A percentile compares a stretch with the other conserved stretches of the same genome.
phyloP scores from a whole-genome alignment of 345 rosid genomes.

The Murraya paniculata region DNA sequence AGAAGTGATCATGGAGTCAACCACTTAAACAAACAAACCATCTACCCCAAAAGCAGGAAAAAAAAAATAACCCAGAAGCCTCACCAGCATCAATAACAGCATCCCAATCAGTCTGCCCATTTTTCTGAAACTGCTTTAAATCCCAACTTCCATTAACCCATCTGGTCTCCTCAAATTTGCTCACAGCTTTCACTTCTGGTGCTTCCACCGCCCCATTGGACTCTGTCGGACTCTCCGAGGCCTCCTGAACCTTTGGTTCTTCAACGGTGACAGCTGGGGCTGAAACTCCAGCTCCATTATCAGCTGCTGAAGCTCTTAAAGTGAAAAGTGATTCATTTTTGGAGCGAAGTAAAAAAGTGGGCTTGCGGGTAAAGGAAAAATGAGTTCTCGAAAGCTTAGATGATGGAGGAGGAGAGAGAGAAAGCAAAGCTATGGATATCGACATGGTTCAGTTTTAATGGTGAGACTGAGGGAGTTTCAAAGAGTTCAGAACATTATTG shows the following conservation, averaged over 20 bases:
- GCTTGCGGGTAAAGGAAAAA: conserved; percentile 24
- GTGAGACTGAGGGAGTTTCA: neutral
- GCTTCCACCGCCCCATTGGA: conserved; percentile 39
- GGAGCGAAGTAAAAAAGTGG: conserved; percentile 33
- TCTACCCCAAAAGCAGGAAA: neutral
- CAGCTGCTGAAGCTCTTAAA: conserved; percentile 40
- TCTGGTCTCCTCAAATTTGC: conserved; percentile 55
- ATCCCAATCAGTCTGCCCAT: conserved; percentile 79
- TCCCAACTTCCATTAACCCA: conserved; percentile 98
- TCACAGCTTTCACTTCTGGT: conserved; percentile 24
- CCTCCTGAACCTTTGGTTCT: conserved; percentile 29
- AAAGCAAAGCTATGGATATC: conserved; percentile 54
- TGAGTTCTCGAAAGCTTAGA: conserved; percentile 36
- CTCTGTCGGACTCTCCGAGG: conserved; percentile 13
- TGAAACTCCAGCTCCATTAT: conserved; percentile 51
- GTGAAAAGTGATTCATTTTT: conserved; percentile 1
- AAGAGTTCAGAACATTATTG: conserved; percentile 10
- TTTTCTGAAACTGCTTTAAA: conserved; percentile 64
- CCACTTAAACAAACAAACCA: neutral
- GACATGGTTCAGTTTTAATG: conserved; percentile 30
- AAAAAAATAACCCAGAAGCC: conserved; percentile 4
- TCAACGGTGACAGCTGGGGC: conserved; percentile 32
- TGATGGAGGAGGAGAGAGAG: conserved; percentile 32
- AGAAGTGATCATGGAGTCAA: neutral
- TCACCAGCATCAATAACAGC: conserved; percentile 89